A percentile compares a stretch with the other conserved stretches of the same genome.
Conservation (phyloP, 352 stramenopile genomes). For the Blastocystis sp. region DNA sequence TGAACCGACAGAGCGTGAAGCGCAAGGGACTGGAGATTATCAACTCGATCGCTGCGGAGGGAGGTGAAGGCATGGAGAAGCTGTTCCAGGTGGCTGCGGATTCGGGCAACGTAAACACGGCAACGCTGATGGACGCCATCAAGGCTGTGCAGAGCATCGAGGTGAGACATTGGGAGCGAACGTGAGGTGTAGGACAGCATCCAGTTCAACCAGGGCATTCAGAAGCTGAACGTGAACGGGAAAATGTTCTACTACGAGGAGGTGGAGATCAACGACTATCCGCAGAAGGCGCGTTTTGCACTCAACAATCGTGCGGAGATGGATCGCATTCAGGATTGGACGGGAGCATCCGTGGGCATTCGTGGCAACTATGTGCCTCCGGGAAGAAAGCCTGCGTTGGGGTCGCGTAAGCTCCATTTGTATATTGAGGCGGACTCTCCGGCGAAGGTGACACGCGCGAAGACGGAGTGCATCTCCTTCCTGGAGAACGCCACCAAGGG, state of each 20-base stretch:
- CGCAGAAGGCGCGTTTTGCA: conserved; percentile 74
- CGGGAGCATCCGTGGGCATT: conserved; percentile 73
- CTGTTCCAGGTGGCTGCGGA: conserved; percentile 10
- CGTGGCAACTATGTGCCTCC: conserved; percentile 74
- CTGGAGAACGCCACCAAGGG: conserved; percentile 61
- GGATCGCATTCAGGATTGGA: conserved; percentile 74
- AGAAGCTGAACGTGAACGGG: conserved; percentile 21
- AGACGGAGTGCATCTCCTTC: conserved; percentile 59
- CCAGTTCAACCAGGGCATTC: conserved; percentile 37
- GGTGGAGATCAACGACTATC: conserved; percentile 85
- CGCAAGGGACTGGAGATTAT: conserved; percentile 38
- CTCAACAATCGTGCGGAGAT: conserved; percentile 60
- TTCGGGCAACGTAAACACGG: conserved; percentile 62
- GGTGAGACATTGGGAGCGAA: conserved; percentile 61
- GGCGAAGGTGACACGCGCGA: conserved; percentile 58
- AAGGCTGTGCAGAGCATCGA: conserved; percentile 74
- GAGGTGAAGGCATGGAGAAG: conserved; percentile 31
- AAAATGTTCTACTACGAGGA: conserved; percentile 74
- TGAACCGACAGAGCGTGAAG: conserved; percentile 35
- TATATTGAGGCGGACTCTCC: conserved; percentile 62
- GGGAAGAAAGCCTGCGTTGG: conserved; percentile 71
- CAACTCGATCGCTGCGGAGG: background rate
- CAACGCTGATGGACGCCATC: conserved; percentile 69
- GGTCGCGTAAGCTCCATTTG: conserved; percentile 72
- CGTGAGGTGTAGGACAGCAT: conserved; percentile 55